These are phyloP conservation scores for Mycena capillaripes DNA, from an alignment of 768 basidiomycete species.

Conservation along the genomic window DNA sequence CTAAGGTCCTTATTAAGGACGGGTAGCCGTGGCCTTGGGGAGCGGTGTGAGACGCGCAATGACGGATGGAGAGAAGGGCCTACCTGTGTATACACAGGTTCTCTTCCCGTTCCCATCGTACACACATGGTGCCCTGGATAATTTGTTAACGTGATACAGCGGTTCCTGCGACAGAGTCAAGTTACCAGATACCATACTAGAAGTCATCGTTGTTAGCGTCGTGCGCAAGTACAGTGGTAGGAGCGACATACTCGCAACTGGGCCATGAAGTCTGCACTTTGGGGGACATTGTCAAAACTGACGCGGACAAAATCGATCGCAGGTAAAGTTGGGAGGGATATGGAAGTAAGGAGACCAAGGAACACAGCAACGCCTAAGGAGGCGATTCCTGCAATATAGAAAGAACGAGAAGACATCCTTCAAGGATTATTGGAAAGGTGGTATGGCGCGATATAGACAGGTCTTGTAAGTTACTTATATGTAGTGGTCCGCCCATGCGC, in stretches of 20 bases:
- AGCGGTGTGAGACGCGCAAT: neutral
- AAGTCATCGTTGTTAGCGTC: neutral
- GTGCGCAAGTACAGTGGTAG: conserved; percentile 30
- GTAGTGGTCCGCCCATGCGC: no score
- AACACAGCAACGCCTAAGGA: conserved; percentile 73
- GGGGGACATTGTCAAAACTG: conserved; percentile 54
- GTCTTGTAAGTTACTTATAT: neutral
- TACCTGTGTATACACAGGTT: conserved; percentile 65
- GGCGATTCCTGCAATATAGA: conserved; percentile 72
- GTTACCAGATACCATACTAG: conserved; percentile 82
- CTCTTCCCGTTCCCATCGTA: conserved; percentile 58
- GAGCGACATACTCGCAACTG: conserved; percentile 66
- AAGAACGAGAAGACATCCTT: conserved; percentile 50
- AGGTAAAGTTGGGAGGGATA: conserved; percentile 79
- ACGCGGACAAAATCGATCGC: conserved; percentile 76
- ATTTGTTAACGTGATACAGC: neutral
- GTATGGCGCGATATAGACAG: neutral
- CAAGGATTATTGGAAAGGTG: conserved; percentile 21
- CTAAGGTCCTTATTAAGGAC: conserved; percentile 47
- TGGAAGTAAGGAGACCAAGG: conserved; percentile 74
- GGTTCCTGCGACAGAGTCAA: neutral
- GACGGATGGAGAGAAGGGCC: conserved; percentile 20
- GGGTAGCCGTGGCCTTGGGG: conserved; percentile 69
- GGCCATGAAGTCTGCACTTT: conserved; percentile 45
- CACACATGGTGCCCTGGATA: conserved; percentile 72